A percentile compares a stretch with the other conserved stretches of the same genome.
These are phyloP conservation scores for Carex pumila DNA, from an alignment of 176 grass and related monocot species.

Conservation along the genomic window DNA sequence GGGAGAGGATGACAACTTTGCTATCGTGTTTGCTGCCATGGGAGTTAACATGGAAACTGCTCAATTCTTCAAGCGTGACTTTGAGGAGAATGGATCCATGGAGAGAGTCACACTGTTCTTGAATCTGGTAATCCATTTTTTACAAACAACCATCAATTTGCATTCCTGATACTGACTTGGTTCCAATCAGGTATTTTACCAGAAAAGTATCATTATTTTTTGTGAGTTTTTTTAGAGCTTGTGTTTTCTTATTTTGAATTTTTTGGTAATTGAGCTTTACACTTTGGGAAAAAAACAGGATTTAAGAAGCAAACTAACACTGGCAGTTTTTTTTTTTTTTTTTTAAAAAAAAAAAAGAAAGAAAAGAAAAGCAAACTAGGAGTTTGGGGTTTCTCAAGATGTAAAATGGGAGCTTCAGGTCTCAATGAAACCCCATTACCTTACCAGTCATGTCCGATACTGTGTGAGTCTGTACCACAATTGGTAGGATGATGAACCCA, in stretches of 20 bases:
- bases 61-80: conserved; percentile 92
- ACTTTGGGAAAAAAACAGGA: not conserved
- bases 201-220: not conserved
- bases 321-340: too few relatives aligned
- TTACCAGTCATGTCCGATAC: not conserved
- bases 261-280: not conserved
- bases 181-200: not conserved
- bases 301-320: not conserved
- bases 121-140: conserved; percentile 61
- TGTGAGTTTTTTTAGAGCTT: not conserved
- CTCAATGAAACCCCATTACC: not conserved
- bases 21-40: conserved; percentile 96
- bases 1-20: conserved; percentile 83
- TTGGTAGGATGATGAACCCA: not conserved
- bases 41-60: conserved; percentile 98
- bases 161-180: not conserved
- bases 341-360: too few relatives aligned
- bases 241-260: not conserved
- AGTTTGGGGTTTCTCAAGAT: not conserved
- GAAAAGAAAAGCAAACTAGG: not conserved
- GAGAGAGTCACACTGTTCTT: conserved; percentile 87
- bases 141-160: not conserved
- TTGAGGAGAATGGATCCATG: conserved; percentile 98
- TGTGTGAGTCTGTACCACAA: not conserved
- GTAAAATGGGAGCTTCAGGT: not conserved